Base-by-base conservation (phyloP, 2,329 filamentous ascomycete genomes). In the Pyrenophora tritici-repentis region DNA sequence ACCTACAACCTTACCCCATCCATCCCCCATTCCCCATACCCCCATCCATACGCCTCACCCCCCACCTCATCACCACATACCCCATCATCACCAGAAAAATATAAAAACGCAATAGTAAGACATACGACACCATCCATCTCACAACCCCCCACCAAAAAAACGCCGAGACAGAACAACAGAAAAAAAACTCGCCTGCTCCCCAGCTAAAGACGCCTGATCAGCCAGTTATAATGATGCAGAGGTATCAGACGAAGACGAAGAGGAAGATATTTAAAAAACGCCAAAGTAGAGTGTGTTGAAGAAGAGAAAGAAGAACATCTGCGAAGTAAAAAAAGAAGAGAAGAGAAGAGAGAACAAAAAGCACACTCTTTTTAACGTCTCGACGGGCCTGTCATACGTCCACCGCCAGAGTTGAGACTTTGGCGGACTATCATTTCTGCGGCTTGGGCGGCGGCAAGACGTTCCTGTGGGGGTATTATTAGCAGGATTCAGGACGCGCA, bases 371-470 rank as follows among this genome's bases (percentile, higher is more conserved):
- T 29, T 13, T 29, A 29, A 10, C 26, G 26, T 29, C 26, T 29
- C 8, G 9, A 3, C 10, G 26, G 26, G 4, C 79, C 76, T 18
- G 77, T 75, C 80, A 83, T 83, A 44, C 80, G 74, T 31, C 79
- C 79, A 20, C 68, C 78, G 32, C 81, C 81, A 24, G 83, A 79
- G 70, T 85, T 83, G 50, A 96, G 83, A 76, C 93, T 97, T 77
- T 97, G 92, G 71, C 89, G 86, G 46, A 99, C 93, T 75, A 99
- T 99, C 74, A 92, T 85, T 66, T 96, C 92, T 3, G 94, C 94
- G 0, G 93, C 93, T 14, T 91, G 90, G 5, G 91, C 87, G 1
- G 93, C 92, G 4, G 91, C 90, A 68, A 97, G 85, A 59, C 94
- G 83, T 78, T 97, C 94, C 70, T 73, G 22, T n/a, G 14, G 32